phyloP scores from a whole-genome alignment of 768 basidiomycete species.

The Panellus pusillus region DNA sequence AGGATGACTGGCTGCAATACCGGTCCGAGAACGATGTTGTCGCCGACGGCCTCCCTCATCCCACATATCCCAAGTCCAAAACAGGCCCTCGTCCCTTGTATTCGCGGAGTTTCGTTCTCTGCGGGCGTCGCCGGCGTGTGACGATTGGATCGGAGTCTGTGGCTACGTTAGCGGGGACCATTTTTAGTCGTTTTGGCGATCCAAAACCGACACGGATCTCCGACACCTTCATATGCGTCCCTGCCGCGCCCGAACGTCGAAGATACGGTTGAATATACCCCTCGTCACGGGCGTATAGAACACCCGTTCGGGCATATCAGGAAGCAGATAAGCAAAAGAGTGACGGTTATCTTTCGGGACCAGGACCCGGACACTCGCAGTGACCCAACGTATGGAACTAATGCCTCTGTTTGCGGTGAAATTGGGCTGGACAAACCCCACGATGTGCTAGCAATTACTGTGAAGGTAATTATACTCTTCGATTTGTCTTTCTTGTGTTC shows the following conservation, averaged over 20 bases:
- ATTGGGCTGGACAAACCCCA: constrained; percentile 32
- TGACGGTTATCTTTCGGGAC: constrained; percentile 38
- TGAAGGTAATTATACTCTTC: constrained; percentile 34
- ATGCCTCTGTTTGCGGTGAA: constrained; percentile 36
- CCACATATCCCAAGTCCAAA: not conserved
- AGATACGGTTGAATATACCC: constrained; percentile 39
- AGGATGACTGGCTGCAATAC: constrained; percentile 13
- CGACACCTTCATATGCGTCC: constrained; percentile 35
- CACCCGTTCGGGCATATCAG: constrained; percentile 28
- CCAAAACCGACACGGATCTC: constrained; percentile 6
- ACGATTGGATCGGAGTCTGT: constrained; percentile 11
- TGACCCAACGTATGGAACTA: constrained; percentile 38
- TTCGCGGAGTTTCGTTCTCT: constrained; percentile 17
- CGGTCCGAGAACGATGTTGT: constrained; percentile 5
- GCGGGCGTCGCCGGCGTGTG: constrained; percentile 23
- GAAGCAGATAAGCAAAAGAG: constrained; percentile 32
- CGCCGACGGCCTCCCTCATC: constrained; percentile 7
- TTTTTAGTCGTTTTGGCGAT: constrained; percentile 8
- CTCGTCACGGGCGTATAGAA: constrained; percentile 27
- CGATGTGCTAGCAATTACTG: constrained; percentile 32
- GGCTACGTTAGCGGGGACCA: not conserved
- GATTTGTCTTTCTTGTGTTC: not conserved
- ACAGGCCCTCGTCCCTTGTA: constrained; percentile 6
- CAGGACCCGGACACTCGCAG: constrained; percentile 27
- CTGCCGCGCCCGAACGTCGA: constrained; percentile 31